Conservation (phyloP, 2,329 filamentous ascomycete species). For the Didymella exigua region DNA sequence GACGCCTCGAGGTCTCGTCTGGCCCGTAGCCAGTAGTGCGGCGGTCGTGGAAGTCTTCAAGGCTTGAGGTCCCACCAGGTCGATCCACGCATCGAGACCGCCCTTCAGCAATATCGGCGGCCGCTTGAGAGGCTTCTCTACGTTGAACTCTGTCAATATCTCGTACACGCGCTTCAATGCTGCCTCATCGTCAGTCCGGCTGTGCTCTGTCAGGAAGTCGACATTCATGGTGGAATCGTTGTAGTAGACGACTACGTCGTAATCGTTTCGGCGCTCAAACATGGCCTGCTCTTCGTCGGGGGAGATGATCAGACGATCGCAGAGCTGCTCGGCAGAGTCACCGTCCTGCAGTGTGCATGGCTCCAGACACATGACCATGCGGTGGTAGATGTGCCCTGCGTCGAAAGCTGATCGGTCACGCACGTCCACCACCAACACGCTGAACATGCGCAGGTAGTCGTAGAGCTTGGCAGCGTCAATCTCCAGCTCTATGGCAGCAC, state of each 20-base stretch:
- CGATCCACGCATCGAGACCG: constrained; percentile 84
- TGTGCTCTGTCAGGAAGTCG: constrained; percentile 60
- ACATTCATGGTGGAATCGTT: constrained; percentile 70
- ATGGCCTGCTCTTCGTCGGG: constrained; percentile 75
- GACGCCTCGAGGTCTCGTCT: constrained; percentile 55
- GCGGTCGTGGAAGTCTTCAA: constrained; percentile 63
- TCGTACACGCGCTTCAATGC: constrained; percentile 76
- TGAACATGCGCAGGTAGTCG: constrained; percentile 70
- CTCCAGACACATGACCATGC: constrained; percentile 87
- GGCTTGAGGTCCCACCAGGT: constrained; percentile 75
- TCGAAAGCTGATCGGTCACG: constrained; percentile 81
- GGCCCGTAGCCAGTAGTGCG: constrained; percentile 55
- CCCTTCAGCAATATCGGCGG: constrained; percentile 79
- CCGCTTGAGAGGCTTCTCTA: constrained; percentile 73
- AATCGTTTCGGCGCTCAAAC: constrained; percentile 75
- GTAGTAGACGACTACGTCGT: constrained; percentile 89
- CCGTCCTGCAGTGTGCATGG: constrained; percentile 75
- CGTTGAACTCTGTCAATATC: constrained; percentile 83
- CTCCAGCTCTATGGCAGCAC: constrained; percentile 61
- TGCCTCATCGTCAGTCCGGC: constrained; percentile 47
- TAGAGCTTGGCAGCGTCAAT: constrained; percentile 74
- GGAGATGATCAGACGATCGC: constrained; percentile 72
- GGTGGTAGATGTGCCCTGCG: constrained; percentile 83
- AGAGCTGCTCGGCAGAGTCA: constrained; percentile 67
- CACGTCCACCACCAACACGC: constrained; percentile 83